Percentiles rank a stretch among this genome's conserved stretches.
Evolutionary conservation across 495 filamentous ascomycete genomes (phyloP).

Genomic region (Staphylotrichum longicolle): DNA sequence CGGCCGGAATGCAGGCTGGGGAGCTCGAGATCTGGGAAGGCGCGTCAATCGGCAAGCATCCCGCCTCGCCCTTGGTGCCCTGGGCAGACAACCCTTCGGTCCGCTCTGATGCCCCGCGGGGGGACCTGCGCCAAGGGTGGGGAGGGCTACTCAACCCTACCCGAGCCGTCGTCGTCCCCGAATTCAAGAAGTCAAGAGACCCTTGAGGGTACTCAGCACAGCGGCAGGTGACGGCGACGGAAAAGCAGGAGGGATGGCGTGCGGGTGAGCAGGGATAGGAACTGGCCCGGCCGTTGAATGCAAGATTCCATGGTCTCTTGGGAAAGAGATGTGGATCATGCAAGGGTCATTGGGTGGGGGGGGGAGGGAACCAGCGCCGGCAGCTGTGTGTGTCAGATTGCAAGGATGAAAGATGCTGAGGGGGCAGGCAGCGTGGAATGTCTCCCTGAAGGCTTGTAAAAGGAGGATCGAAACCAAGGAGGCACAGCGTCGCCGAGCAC

Average conservation of each 20-base stretch:
- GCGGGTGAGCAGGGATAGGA: constrained; percentile 26
- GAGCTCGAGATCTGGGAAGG: constrained; percentile 21
- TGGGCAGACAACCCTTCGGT: constrained; percentile 1
- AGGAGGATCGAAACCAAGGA: constrained; percentile 3
- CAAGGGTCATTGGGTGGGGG: constrained; percentile 32
- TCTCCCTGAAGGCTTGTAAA: not conserved
- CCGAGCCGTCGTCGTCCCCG: too few relatives aligned
- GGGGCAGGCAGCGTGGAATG: constrained; percentile 1
- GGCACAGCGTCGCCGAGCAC: not conserved
- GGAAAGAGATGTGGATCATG: constrained; percentile 34
- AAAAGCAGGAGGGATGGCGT: constrained; percentile 18
- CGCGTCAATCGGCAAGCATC: constrained; percentile 12
- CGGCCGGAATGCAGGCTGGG: constrained; percentile 31
- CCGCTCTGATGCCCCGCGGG: not conserved
- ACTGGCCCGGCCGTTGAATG: constrained; percentile 35
- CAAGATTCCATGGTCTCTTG: constrained; percentile 38
- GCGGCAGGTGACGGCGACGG: constrained; percentile 20
- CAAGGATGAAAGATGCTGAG: constrained; percentile 24
- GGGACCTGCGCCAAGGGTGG: constrained; percentile 7
- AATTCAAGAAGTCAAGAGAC: not conserved
- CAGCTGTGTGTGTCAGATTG: constrained; percentile 24
- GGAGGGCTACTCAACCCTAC: not conserved
- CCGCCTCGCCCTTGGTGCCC: not conserved
- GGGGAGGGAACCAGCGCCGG: constrained; percentile 24
- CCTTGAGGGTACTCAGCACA: constrained; percentile 4